A percentile compares a stretch with the other conserved stretches of the same genome.
These are phyloP conservation scores for Crucibulum laeve DNA, from an alignment of 768 basidiomycete genomes.

Conservation along the genomic window DNA sequence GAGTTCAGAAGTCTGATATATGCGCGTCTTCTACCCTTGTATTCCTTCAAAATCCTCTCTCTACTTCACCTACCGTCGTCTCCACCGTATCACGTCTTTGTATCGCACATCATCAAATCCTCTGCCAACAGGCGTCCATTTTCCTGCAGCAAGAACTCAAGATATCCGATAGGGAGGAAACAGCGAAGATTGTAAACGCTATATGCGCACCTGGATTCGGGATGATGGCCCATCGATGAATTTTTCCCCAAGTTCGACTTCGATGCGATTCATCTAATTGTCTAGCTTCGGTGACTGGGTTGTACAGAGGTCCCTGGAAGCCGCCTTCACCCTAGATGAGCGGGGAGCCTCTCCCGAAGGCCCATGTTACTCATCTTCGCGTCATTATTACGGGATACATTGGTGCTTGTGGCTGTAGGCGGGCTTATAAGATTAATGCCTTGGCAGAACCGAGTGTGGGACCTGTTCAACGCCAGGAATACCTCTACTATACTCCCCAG, in stretches of 20 bases:
- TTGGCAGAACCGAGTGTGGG: conserved; percentile 43
- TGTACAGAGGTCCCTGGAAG: conserved; percentile 82
- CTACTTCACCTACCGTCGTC: conserved; percentile 81
- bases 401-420: conserved; percentile 49
- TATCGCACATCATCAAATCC: conserved; percentile 81
- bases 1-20: conserved; percentile 13
- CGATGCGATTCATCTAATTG: no score
- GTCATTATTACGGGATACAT: conserved; percentile 50
- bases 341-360: conserved; percentile 42
- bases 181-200: conserved; percentile 81
- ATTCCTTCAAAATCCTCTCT: conserved; percentile 89
- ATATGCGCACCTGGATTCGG: conserved; percentile 82
- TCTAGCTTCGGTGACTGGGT: conserved; percentile 87
- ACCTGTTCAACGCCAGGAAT: conserved; percentile 50
- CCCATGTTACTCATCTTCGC: conserved; percentile 47
- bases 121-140: conserved; percentile 87
- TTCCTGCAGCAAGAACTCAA: conserved; percentile 90
- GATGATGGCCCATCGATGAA: conserved; percentile 87
- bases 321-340: conserved; percentile 70
- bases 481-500: conserved; percentile 47
- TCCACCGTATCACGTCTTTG: conserved; percentile 80
- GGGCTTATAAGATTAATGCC: conserved; percentile 50
- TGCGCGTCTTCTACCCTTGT: conserved; percentile 7
- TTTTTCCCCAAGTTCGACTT: no score
- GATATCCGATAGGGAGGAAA: conserved; percentile 73